These are phyloP conservation scores for Amphichorda felina DNA, from an alignment of 2,329 filamentous ascomycete genomes.

Conservation along the genomic window DNA sequence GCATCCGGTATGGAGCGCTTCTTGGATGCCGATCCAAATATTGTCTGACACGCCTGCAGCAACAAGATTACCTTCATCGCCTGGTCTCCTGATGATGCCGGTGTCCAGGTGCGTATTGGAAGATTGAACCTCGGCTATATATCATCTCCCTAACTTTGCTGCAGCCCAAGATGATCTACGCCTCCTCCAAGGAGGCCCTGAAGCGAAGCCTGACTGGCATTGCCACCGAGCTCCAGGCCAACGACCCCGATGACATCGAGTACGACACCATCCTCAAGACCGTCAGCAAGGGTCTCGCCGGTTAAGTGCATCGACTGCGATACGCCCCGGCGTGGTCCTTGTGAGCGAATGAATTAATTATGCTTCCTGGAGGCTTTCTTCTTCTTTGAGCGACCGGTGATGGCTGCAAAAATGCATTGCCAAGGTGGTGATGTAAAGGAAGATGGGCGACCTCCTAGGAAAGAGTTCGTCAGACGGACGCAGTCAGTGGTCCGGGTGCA, in stretches of 20 bases:
- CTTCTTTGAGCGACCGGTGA: slow-evolving; percentile 10
- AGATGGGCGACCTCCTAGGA: slow-evolving; percentile 1
- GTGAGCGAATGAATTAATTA: slow-evolving; percentile 13
- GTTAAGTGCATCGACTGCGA: slow-evolving; percentile 17
- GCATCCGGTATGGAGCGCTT: slow-evolving; percentile 42
- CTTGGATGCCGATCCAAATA: slow-evolving; percentile 5
- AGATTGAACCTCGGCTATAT: neutral
- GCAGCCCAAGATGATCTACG: slow-evolving; percentile 83
- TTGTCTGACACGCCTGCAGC: slow-evolving; percentile 25
- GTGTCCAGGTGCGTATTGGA: slow-evolving; percentile 50
- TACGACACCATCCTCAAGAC: slow-evolving; percentile 57
- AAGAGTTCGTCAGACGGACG: slow-evolving; percentile 3
- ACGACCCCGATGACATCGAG: slow-evolving; percentile 74
- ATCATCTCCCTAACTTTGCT: slow-evolving; percentile 5
- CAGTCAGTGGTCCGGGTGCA: slow-evolving; percentile 9
- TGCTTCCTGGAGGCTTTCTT: slow-evolving; percentile 11
- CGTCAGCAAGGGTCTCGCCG: slow-evolving; percentile 50
- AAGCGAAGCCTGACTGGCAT: slow-evolving; percentile 70
- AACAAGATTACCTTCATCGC: slow-evolving; percentile 72
- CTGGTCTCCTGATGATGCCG: slow-evolving; percentile 74
- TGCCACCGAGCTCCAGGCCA: slow-evolving; percentile 69
- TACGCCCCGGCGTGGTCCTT: slow-evolving; percentile 6
- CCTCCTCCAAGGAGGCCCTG: slow-evolving; percentile 76
- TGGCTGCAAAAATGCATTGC: slow-evolving; percentile 12
- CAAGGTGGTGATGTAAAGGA: slow-evolving; percentile 7